Base-by-base conservation (phyloP, 306 rosid species). In the Potentilla sterilis region DNA sequence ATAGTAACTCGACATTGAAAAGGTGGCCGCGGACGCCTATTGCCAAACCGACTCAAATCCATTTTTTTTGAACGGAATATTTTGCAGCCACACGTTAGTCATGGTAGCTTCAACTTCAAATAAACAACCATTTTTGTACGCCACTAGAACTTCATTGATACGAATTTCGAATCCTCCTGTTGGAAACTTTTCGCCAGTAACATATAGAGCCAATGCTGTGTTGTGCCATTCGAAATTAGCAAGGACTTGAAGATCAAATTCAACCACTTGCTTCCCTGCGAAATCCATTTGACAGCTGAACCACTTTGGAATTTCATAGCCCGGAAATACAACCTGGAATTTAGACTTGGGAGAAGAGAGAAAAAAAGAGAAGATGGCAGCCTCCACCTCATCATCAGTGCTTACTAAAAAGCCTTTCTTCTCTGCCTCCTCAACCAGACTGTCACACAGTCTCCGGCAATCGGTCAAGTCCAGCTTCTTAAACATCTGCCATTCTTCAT, bases 141-240 rank as follows among this genome's bases (percentile, higher is more conserved):
- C 28, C 28, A 54, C 28, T 2, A 0, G 28, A 3, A 4, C 18
- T 58, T 28, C 65, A 5, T 58, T 9, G 37, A 58, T 24, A 24
- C 0, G 11, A 1, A 24, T 57, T 10, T 22, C 2, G 6, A 57
- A 57, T 3, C 0, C 0, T 6, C 6, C 3, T 0, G 0, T 0
- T 3, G 0, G 0, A 5, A 0, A 3, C 0, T 11, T 0, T 57
- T 57, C 0, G 6, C 6, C 0, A 57, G 15, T 6, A 10, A 57
- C 6, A 57, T 16, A 57, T 24, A 57, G 14, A 21, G 2, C 37
- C 3, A 58, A 1, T 4, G 16, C 64, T 22, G 37, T 58, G 38
- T 24, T 58, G 18, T 58, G 2, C 65, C 65, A 58, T 11, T 12
- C 1, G 16, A 58, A 58, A 58, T 24, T 58, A 3, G 38, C 1